Percentiles rank a stretch among this genome's conserved stretches.
Evolutionary conservation across 306 rosid species (phyloP).

Genomic region (Pachyrhizus erosus): DNA sequence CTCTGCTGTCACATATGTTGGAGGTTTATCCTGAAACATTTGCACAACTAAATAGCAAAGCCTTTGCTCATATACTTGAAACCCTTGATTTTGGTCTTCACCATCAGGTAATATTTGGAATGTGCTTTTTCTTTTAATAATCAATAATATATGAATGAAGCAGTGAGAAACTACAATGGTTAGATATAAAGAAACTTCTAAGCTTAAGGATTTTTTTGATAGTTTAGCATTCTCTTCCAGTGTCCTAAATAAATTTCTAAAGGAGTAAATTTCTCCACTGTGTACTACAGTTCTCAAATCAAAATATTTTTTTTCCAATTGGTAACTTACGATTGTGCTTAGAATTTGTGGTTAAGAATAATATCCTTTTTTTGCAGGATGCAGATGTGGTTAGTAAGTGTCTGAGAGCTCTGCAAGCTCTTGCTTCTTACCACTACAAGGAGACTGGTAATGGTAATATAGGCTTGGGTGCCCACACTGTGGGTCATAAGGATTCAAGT

Average conservation of each 20-base stretch:
- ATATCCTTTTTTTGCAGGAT: conserved; percentile 60
- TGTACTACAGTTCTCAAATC: conserved; percentile 16
- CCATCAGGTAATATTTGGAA: conserved; percentile 71
- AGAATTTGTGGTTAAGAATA: background rate
- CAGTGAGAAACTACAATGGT: conserved; percentile 21
- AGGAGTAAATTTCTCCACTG: conserved; percentile 14
- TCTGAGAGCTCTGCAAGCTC: conserved; percentile 85
- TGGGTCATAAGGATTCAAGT: conserved; percentile 59
- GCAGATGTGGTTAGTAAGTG: conserved; percentile 82
- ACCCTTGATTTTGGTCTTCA: conserved; percentile 93
- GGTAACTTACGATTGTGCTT: conserved; percentile 29
- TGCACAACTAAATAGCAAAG: conserved; percentile 74
- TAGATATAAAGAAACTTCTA: conserved; percentile 14
- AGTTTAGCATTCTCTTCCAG: conserved; percentile 31
- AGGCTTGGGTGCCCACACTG: conserved; percentile 79
- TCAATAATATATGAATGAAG: conserved; percentile 21
- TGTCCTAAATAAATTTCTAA: conserved; percentile 18
- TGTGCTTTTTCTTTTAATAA: conserved; percentile 22
- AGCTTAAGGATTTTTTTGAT: background rate
- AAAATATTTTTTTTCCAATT: background rate
- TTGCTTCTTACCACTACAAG: conserved; percentile 83
- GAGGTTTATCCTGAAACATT: conserved; percentile 98
- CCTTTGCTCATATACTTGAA: conserved; percentile 79
- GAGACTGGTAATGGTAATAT: conserved; percentile 69
- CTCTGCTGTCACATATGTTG: conserved; percentile 83